A percentile compares a stretch with the other conserved stretches of the same genome.
These are phyloP conservation scores for Bauhinia variegata DNA, from an alignment of 306 rosid species.

Conservation along the genomic window DNA sequence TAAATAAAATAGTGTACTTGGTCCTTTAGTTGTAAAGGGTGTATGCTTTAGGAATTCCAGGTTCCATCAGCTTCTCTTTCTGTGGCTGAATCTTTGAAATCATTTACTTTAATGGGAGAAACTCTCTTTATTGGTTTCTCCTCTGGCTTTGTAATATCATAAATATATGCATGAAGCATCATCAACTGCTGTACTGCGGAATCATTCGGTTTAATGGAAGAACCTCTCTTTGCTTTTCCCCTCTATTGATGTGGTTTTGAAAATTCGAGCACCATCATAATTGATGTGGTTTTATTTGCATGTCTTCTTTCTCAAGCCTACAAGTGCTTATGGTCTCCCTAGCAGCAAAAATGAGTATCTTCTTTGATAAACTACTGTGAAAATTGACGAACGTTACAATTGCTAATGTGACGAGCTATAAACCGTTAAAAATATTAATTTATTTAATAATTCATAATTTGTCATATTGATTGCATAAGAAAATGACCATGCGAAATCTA, in stretches of 20 bases:
- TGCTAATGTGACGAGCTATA: too few relatives aligned
- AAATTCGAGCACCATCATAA: neutral
- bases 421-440: too few relatives aligned
- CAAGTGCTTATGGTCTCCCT: neutral
- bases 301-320: conserved; percentile 1
- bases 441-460: too few relatives aligned
- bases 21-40: conserved; percentile 36
- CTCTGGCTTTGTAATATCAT: conserved; percentile 11
- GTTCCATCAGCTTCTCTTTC: conserved; percentile 33
- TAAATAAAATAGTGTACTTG: conserved; percentile 37
- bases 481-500: too few relatives aligned
- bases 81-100: conserved; percentile 40
- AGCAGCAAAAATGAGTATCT: neutral
- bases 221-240: neutral
- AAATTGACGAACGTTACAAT: neutral
- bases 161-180: conserved; percentile 11
- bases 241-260: neutral
- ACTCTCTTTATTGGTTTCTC: conserved; percentile 36
- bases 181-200: conserved; percentile 18
- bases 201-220: conserved; percentile 22
- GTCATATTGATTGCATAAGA: too few relatives aligned
- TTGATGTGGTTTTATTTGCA: neutral
- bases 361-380: neutral
- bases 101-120: conserved; percentile 31
- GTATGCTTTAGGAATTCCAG: conserved; percentile 33